A percentile compares a stretch with the other conserved stretches of the same genome.
Conservation (phyloP, 306 rosid genomes). For the Prunus kanzakura region DNA sequence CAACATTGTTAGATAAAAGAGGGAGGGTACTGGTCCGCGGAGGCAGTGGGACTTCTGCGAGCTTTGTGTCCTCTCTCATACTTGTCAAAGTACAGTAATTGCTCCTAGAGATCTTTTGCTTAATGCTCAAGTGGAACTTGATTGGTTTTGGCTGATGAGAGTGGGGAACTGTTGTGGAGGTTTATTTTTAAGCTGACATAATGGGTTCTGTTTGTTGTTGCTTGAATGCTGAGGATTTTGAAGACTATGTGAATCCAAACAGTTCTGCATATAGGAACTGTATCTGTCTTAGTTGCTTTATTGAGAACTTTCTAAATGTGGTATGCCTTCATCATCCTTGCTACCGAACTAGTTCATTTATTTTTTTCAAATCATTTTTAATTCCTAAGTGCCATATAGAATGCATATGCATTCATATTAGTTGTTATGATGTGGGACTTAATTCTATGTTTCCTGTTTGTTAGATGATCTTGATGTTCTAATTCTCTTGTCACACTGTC, state of each 20-base stretch:
- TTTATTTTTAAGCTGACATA: constrained; percentile 40
- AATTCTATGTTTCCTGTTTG: too few relatives aligned
- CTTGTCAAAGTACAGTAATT: constrained; percentile 20
- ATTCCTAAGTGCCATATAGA: neutral
- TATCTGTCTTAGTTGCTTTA: constrained; percentile 67
- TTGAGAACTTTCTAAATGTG: constrained; percentile 63
- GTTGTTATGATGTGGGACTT: neutral
- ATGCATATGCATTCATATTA: neutral
- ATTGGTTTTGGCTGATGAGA: constrained; percentile 24
- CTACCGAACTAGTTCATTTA: constrained; percentile 5
- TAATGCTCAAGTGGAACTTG: constrained; percentile 23
- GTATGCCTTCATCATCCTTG: constrained; percentile 38
- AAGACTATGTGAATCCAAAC: constrained; percentile 85
- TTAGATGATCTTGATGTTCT: too few relatives aligned
- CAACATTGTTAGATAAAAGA: constrained; percentile 34
- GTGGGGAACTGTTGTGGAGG: constrained; percentile 34
- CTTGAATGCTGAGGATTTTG: constrained; percentile 57
- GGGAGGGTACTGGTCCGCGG: constrained; percentile 70
- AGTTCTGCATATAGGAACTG: constrained; percentile 75
- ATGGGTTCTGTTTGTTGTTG: constrained; percentile 99
- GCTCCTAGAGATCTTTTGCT: constrained; percentile 26
- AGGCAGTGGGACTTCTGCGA: constrained; percentile 71
- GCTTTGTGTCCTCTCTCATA: constrained; percentile 70
- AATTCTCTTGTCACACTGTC: too few relatives aligned
- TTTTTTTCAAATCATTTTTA: neutral